Conservation (phyloP, 345 rosid genomes). For the Erodium maritimum region DNA sequence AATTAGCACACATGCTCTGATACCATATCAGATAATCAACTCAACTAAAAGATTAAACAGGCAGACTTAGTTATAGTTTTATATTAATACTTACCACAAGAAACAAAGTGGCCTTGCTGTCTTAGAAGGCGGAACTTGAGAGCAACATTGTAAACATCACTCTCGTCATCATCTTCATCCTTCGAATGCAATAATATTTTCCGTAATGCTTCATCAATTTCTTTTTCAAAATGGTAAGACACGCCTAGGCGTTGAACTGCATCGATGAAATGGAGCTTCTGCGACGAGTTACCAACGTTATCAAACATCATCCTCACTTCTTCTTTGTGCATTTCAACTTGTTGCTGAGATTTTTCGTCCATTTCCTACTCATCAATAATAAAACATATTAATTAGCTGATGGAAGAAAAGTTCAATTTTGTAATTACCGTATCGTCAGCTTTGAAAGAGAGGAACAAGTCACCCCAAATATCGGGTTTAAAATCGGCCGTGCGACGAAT, state of each 20-base stretch:
- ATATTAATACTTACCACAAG: constrained; percentile 7
- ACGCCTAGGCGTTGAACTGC: constrained; percentile 18
- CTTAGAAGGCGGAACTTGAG: constrained; percentile 21
- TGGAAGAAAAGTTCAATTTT: too few relatives aligned
- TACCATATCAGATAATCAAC: too few relatives aligned
- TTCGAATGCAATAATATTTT: neutral
- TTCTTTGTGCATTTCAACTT: constrained; percentile 8
- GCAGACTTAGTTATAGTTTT: too few relatives aligned
- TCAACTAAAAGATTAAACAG: too few relatives aligned
- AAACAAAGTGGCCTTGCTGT: constrained; percentile 12
- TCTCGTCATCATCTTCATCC: neutral
- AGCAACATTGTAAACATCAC: constrained; percentile 8
- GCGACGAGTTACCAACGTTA: neutral
- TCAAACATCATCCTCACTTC: constrained; percentile 15
- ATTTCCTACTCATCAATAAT: too few relatives aligned
- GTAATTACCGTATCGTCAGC: too few relatives aligned
- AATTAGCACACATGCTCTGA: neutral
- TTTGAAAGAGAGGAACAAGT: too few relatives aligned
- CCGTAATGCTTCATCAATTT: constrained; percentile 10
- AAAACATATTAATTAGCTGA: too few relatives aligned
- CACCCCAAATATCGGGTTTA: too few relatives aligned
- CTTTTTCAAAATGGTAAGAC: constrained; percentile 14
- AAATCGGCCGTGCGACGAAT: too few relatives aligned
- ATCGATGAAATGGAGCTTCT: constrained; percentile 18
- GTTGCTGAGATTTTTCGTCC: too few relatives aligned